These are phyloP conservation scores for Nepenthes mirabilis DNA, from an alignment of 148 eudicot genomes.

Conservation along the genomic window DNA sequence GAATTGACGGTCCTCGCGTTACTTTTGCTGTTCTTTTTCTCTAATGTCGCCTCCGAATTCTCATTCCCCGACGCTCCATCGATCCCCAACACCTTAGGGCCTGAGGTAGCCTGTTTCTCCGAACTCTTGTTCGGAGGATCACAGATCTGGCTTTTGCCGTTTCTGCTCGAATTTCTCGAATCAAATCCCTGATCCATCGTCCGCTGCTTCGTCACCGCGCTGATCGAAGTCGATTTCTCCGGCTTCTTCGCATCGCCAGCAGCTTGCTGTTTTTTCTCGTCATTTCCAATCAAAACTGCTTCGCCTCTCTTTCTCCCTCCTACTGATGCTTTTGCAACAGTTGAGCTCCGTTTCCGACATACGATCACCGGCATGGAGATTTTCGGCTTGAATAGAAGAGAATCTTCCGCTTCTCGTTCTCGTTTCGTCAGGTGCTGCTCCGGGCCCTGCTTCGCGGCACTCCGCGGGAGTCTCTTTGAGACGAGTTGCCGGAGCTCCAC, in stretches of 20 bases:
- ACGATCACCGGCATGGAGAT: slow-evolving; percentile 21
- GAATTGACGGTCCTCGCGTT: slow-evolving; percentile 8
- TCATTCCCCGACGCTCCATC: neutral
- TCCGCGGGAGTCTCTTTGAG: slow-evolving; percentile 9
- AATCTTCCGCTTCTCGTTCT: slow-evolving; percentile 12
- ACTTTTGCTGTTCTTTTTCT: slow-evolving; percentile 16
- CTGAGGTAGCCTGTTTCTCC: neutral
- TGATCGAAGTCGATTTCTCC: slow-evolving; percentile 13
- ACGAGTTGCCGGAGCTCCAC: slow-evolving; percentile 34
- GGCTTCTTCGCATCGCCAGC: slow-evolving; percentile 1
- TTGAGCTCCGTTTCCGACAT: slow-evolving; percentile 49
- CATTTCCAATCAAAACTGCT: neutral
- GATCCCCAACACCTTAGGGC: neutral
- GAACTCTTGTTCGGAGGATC: slow-evolving; percentile 5
- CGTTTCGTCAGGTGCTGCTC: neutral
- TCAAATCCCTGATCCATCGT: slow-evolving; percentile 24
- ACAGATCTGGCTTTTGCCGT: slow-evolving; percentile 6
- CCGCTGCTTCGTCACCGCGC: slow-evolving; percentile 35
- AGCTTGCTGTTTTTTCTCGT: slow-evolving; percentile 11
- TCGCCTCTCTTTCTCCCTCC: slow-evolving; percentile 18
- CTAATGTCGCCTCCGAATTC: slow-evolving; percentile 11
- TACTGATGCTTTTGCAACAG: slow-evolving; percentile 30
- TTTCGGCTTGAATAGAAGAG: neutral
- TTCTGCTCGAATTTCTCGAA: slow-evolving; percentile 24
- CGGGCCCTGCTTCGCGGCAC: slow-evolving; percentile 12